These are phyloP conservation scores for Backusella tarrabulga DNA, from an alignment of 192 early-diverging fungal genomes.

Conservation along the genomic window DNA sequence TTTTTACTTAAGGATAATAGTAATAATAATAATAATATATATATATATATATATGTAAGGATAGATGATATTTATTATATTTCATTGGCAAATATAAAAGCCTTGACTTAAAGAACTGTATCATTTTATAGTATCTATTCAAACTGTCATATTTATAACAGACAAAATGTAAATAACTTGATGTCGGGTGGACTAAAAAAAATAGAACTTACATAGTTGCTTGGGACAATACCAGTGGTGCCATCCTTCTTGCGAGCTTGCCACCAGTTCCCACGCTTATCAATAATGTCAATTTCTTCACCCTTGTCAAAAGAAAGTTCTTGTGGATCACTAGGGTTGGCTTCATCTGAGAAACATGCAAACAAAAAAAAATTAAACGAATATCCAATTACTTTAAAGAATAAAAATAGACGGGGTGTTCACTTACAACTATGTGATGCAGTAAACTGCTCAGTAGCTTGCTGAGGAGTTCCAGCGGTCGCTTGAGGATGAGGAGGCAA, in stretches of 20 bases:
- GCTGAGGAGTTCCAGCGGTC: not conserved
- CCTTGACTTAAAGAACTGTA: not conserved
- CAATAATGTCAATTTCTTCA: slow-evolving; percentile 81
- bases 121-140: not conserved
- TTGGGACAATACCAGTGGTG: slow-evolving; percentile 81
- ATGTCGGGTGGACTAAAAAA: not conserved
- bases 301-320: slow-evolving; percentile 88
- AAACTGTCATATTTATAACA: not conserved
- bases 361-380: not conserved
- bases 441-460: not conserved
- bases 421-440: slow-evolving; percentile 10
- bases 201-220: slow-evolving; percentile 64
- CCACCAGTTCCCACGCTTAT: slow-evolving; percentile 98
- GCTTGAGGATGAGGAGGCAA: not conserved
- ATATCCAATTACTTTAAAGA: not conserved
- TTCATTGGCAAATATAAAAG: not conserved
- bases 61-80: not conserved
- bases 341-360: slow-evolving; percentile 54
- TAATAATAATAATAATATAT: not conserved
- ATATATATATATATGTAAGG: slow-evolving; percentile 6
- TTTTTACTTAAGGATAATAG: not conserved
- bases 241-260: slow-evolving; percentile 82
- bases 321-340: slow-evolving; percentile 88
- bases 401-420: not conserved
- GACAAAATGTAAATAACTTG: not conserved